These are phyloP conservation scores for Backusella tuberculispora DNA, from an alignment of 192 early-diverging fungal genomes.

Conservation along the genomic window DNA sequence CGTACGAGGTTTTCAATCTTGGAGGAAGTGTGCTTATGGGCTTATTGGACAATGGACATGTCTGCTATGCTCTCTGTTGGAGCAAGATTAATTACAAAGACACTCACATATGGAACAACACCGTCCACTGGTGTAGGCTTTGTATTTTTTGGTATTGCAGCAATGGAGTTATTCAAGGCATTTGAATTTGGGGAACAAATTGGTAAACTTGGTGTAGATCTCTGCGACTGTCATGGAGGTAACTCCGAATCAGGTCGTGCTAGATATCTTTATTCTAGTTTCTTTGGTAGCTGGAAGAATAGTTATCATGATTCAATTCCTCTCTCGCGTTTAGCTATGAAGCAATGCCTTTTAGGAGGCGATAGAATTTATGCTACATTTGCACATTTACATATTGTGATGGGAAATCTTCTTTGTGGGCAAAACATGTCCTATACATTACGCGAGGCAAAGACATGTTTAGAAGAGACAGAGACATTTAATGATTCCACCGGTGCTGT, in stretches of 20 bases:
- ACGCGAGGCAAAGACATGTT: constrained; percentile 34
- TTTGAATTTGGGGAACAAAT: constrained; percentile 38
- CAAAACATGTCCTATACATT: constrained; percentile 25
- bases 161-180: constrained; percentile 26
- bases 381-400: constrained; percentile 27
- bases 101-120: constrained; percentile 24
- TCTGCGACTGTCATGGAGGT: constrained; percentile 34
- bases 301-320: constrained; percentile 30
- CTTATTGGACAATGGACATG: constrained; percentile 29
- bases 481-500: background rate
- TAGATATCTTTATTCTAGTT: constrained; percentile 28
- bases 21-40: constrained; percentile 40
- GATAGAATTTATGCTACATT: constrained; percentile 35
- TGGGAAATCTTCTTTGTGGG: constrained; percentile 30
- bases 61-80: constrained; percentile 24
- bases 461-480: constrained; percentile 19
- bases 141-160: constrained; percentile 40
- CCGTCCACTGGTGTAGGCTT: constrained; percentile 37
- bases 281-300: constrained; percentile 31
- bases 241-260: constrained; percentile 33
- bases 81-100: constrained; percentile 19
- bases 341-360: constrained; percentile 27
- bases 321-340: constrained; percentile 27
- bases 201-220: constrained; percentile 29
- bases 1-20: constrained; percentile 31